Base-by-base conservation (phyloP, 1,139 yeast genomes). In the Fermentozyma sake region DNA sequence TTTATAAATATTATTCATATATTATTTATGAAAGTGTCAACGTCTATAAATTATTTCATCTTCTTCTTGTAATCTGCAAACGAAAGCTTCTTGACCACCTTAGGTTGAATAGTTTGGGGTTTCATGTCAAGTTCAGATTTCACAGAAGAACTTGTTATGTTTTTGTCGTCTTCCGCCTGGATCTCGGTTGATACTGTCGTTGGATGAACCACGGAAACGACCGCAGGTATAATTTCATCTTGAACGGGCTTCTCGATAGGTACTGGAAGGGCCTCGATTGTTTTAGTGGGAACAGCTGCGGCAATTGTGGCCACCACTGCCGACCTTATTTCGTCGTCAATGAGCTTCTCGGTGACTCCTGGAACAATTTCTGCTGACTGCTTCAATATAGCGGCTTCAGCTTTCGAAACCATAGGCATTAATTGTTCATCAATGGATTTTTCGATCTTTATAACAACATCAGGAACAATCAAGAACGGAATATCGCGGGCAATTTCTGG, bases 51-150 rank as follows among this genome's bases (percentile, higher is more conserved):
- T 16, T 37, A 61, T 43, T 72, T 74, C 67, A 71, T 76, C 53
- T 79, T 80, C 60, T 76, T 79, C 51, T 78, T 79, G 52, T 84
- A 84, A 48, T 84, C 95, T 2, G 94, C 94, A 55, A 85, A 79
- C 18, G 89, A 80, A 35, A 84, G 59, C 52, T 83, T 82, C 61
- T 84, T 84, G 40, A 45, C 53, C 20, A 41, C 56, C 22, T 51
- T 50, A 5, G 49, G 38, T 10, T 15, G 12, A 7, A 20, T 20
- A 7, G 37, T 36, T 14, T 40, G 32, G 9, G 50, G 39, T 26
- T 43, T 38, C 21, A n/a, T 16, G 7, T 7, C 18, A 7, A 9
- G 18, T 16, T 7, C 9, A 16, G 9, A 7, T 16, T 7, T 7
- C 18, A 16, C 18, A 7, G 18, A 16, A 7, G 18, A n/a, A n/a